Base-by-base conservation (phyloP, 306 rosid genomes). In the Cajanus cajan region DNA sequence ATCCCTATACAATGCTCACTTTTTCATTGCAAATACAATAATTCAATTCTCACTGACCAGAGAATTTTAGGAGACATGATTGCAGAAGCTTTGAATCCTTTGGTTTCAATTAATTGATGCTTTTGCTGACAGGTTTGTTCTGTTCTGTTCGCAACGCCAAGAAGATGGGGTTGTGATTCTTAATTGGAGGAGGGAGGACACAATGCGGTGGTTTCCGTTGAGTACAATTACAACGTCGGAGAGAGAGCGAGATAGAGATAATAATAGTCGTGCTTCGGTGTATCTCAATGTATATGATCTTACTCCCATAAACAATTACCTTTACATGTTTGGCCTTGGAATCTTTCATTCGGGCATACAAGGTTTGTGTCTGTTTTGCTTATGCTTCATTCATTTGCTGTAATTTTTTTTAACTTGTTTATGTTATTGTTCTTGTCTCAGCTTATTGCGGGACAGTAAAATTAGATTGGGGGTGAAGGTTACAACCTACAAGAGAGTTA, bases 221-320 rank as follows among this genome's bases (percentile, higher is more conserved):
- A 80, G 82, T 77, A 36, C 90, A 76, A 57, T 71, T 57, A 44
- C 90, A 71, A 89, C 82, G 80, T 63, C 85, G 6, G 89, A 19
- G 1, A 40, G 51, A 19, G 93, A 82, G 64, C 78, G 66, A 31
- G 63, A 47, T 52, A 74, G 78, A 69, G 81, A 67, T 62, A 37
- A 68, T 62, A 70, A 41, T 14, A 71, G 22, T 82, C 82, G 78
- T 66, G 67, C 88, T 52, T 52, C 55, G 84, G 87, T 96, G 89
- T 90, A 89, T 84, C 97, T 96, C 76, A 96, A 96, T 83, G 89
- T 93, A 79, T 96, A 96, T 77, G 99, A 96, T 85, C 97, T 96
- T 68, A 93, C 97, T 45, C 94, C 96, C 6, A 28, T 90, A 22
- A 96, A 96, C 84, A 90, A 90, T 76, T 96, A 96, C 63, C 90